Percentiles rank a stretch among this genome's conserved stretches.
phyloP scores from a whole-genome alignment of 2,329 filamentous ascomycete genomes.

The Chaetomium olivaceum region DNA sequence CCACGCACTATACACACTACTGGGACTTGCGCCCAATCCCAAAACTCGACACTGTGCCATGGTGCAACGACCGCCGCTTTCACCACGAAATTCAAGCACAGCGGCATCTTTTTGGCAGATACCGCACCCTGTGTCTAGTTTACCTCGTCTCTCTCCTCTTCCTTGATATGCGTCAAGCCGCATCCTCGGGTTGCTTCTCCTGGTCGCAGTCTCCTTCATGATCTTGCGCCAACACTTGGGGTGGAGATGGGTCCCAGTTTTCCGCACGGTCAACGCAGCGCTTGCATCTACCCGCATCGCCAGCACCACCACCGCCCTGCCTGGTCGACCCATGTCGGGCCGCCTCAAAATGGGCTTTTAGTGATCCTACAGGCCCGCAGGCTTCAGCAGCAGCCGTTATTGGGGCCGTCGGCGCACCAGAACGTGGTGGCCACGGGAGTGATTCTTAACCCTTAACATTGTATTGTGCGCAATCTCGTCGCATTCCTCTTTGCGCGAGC shows the following conservation, averaged over 20 bases:
- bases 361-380: constrained; percentile 1
- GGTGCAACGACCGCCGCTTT: constrained; percentile 18
- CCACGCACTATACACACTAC: constrained; percentile 24
- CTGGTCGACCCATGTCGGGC: constrained; percentile 18
- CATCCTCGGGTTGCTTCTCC: constrained; percentile 16
- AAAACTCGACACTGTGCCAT: constrained; percentile 30
- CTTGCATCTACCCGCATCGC: constrained; percentile 23
- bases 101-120: background rate
- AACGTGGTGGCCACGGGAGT: background rate
- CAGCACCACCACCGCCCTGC: constrained; percentile 18
- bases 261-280: constrained; percentile 26
- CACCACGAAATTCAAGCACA: background rate
- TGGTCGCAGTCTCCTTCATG: constrained; percentile 22
- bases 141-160: background rate
- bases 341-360: constrained; percentile 8
- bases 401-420: constrained; percentile 3
- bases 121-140: background rate
- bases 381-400: constrained; percentile 5
- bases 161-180: background rate
- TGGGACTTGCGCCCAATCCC: constrained; percentile 17
- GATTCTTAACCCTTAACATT: background rate
- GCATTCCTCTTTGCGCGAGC: constrained; percentile 13
- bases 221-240: constrained; percentile 14
- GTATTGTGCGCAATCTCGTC: constrained; percentile 16
- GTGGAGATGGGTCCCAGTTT: constrained; percentile 7